A percentile compares a stretch with the other conserved stretches of the same genome.
phyloP scores from a whole-genome alignment of 306 rosid species.

The Lagenaria siceraria region DNA sequence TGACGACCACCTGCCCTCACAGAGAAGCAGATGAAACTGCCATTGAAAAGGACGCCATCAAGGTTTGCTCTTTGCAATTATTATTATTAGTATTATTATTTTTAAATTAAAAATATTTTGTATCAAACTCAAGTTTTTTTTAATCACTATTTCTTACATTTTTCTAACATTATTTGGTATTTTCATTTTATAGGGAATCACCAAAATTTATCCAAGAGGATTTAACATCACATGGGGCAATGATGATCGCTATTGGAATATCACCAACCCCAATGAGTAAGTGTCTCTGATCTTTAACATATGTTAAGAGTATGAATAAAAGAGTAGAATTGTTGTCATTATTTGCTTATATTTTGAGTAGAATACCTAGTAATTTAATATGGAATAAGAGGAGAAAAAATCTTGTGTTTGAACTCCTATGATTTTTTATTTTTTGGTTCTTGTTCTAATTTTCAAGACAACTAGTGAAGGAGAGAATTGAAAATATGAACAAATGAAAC shows the following conservation, averaged over 20 bases:
- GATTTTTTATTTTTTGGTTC: too few relatives aligned
- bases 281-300: not conserved
- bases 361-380: not conserved
- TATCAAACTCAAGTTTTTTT: not conserved
- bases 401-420: not conserved
- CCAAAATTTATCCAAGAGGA: not conserved
- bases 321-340: not conserved
- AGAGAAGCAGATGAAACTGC: not conserved
- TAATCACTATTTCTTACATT: not conserved
- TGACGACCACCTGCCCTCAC: not conserved
- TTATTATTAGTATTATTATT: too few relatives aligned
- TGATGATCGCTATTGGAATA: slow-evolving; percentile 1
- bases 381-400: not conserved
- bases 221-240: slow-evolving; percentile 3
- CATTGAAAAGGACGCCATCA: too few relatives aligned
- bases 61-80: not conserved
- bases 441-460: not conserved
- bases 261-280: not conserved
- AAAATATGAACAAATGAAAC: too few relatives aligned
- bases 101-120: not conserved
- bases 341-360: not conserved
- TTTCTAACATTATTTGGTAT: not conserved
- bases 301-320: not conserved
- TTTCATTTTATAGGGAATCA: not conserved
- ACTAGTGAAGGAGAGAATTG: not conserved